Conservation (phyloP, 2,329 filamentous ascomycete species). For the Orbilia quercus region DNA sequence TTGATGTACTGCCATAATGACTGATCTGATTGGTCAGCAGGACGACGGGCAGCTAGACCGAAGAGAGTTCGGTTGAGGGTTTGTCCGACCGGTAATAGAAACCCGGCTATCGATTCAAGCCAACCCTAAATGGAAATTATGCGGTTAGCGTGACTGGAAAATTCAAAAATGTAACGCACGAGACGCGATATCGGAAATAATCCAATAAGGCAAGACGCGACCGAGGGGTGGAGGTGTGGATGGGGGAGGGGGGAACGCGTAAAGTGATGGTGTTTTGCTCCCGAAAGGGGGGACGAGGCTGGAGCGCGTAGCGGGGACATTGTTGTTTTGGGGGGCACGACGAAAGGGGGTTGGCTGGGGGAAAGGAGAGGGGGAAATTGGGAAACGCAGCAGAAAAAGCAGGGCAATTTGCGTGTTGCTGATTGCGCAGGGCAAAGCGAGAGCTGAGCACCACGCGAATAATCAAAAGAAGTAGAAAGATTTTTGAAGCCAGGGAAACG, state of each 20-base stretch:
- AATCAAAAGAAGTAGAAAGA: slow-evolving; percentile 22
- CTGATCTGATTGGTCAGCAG: neutral
- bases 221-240: slow-evolving; percentile 4
- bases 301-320: slow-evolving; percentile 53
- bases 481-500: neutral
- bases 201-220: slow-evolving; percentile 33
- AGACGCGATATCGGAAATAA: slow-evolving; percentile 11
- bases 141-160: slow-evolving; percentile 8
- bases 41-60: neutral
- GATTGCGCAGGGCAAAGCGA: slow-evolving; percentile 48
- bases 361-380: slow-evolving; percentile 4
- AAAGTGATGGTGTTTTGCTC: slow-evolving; percentile 38
- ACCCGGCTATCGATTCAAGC: slow-evolving; percentile 25
- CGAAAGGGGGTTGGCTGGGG: slow-evolving; percentile 29
- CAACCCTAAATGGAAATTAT: slow-evolving; percentile 19
- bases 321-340: slow-evolving; percentile 9
- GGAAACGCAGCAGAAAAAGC: slow-evolving; percentile 40
- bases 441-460: slow-evolving; percentile 33
- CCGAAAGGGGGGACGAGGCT: slow-evolving; percentile 40
- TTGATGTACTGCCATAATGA: slow-evolving; percentile 41
- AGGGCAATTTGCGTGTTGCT: slow-evolving; percentile 15
- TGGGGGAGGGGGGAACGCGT: slow-evolving; percentile 48
- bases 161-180: slow-evolving; percentile 6
- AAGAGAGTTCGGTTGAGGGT: slow-evolving; percentile 2
- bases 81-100: slow-evolving; percentile 12